A percentile compares a stretch with the other conserved stretches of the same genome.
Evolutionary conservation across 495 filamentous ascomycete genomes (phyloP).

Genomic region (Aspergillus taichungensis): DNA sequence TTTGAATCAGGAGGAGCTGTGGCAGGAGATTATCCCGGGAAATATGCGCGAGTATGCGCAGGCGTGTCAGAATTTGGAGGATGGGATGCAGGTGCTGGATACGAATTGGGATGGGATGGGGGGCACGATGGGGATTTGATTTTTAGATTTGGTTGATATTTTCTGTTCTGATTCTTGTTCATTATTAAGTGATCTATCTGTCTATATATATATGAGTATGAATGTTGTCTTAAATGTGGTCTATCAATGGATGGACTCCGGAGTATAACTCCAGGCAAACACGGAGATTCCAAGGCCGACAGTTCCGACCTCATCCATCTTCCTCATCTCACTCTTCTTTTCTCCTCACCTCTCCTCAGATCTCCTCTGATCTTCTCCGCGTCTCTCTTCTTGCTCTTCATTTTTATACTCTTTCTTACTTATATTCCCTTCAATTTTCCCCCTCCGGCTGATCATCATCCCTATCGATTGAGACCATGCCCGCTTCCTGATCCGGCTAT

Average conservation of each 20-base stretch:
- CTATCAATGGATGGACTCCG: no score
- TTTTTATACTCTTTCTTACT: background rate
- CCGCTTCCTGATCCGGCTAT: slow-evolving; percentile 3
- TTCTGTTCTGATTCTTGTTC: no score
- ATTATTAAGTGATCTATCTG: no score
- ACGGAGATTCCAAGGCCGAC: no score
- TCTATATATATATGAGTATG: no score
- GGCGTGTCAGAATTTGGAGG: slow-evolving; percentile 24
- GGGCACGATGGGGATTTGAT: no score
- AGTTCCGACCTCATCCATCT: background rate
- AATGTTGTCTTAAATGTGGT: no score
- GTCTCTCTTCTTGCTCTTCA: background rate
- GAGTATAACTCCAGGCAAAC: no score
- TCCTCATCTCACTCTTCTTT: background rate
- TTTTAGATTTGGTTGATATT: no score
- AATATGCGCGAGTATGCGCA: slow-evolving; percentile 38
- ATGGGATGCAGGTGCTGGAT: slow-evolving; percentile 6
- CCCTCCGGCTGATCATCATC: background rate
- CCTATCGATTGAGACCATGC: background rate
- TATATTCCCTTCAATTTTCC: background rate
- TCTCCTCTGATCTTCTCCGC: background rate
- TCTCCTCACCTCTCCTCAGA: background rate
- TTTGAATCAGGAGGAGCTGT: slow-evolving; percentile 27
- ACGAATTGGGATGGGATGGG: background rate
- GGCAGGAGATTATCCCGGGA: slow-evolving; percentile 32